phyloP scores from a whole-genome alignment of 345 rosid species.

The Euphorbia peplus region DNA sequence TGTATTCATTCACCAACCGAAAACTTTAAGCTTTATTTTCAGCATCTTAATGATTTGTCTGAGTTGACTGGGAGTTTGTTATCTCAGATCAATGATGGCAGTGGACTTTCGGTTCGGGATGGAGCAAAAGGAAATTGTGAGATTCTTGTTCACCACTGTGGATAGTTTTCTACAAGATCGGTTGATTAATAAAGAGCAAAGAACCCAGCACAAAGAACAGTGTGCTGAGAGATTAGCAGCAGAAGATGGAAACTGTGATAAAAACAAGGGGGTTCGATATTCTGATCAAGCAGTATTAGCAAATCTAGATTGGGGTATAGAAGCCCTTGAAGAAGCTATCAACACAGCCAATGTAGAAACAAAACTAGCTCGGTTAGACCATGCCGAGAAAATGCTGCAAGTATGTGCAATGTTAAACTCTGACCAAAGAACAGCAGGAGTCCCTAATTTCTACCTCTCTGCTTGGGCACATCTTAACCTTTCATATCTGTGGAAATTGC shows the following conservation, averaged over 20 bases:
- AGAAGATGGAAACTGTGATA: slow-evolving; percentile 38
- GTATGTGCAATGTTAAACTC: slow-evolving; percentile 60
- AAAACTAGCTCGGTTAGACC: slow-evolving; percentile 49
- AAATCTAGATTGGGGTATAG: slow-evolving; percentile 67
- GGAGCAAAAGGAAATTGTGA: slow-evolving; percentile 47
- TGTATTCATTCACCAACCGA: no score
- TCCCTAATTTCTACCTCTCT: slow-evolving; percentile 64
- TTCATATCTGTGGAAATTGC: slow-evolving; percentile 54
- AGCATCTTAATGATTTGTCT: no score
- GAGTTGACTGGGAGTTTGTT: not conserved
- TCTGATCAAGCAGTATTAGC: slow-evolving; percentile 70
- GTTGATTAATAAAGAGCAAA: slow-evolving; percentile 42
- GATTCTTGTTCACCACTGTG: slow-evolving; percentile 34
- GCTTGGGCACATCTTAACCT: slow-evolving; percentile 70
- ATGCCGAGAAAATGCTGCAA: slow-evolving; percentile 68
- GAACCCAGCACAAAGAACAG: slow-evolving; percentile 55
- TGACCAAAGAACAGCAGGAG: slow-evolving; percentile 57
- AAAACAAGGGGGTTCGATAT: slow-evolving; percentile 44
- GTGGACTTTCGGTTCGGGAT: slow-evolving; percentile 38
- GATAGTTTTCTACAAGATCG: slow-evolving; percentile 45
- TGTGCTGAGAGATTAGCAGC: slow-evolving; percentile 68
- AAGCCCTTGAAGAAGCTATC: slow-evolving; percentile 69
- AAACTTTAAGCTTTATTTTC: no score
- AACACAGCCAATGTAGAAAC: slow-evolving; percentile 54
- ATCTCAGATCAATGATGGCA: slow-evolving; percentile 27